A percentile compares a stretch with the other conserved stretches of the same genome.
phyloP scores from a whole-genome alignment of 129 eudicot genomes.

The Artemisia annua region DNA sequence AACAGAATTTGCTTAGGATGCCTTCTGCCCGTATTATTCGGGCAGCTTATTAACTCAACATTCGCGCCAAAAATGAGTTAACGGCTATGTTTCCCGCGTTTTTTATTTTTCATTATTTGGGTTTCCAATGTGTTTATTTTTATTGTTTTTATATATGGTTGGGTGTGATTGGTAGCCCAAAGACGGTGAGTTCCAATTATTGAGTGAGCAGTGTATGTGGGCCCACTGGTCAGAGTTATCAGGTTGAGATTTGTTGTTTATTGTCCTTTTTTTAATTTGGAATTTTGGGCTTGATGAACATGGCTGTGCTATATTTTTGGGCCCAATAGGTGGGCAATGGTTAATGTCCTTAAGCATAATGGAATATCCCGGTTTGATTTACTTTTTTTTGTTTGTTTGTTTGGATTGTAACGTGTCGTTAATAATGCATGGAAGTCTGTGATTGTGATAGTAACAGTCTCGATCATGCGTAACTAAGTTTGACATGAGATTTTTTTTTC shows the following conservation, averaged over 20 bases:
- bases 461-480: too few relatives aligned
- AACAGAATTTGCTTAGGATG: conserved; percentile 33
- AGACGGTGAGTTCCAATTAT: conserved; percentile 28
- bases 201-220: conserved; percentile 25
- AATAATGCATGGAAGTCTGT: too few relatives aligned
- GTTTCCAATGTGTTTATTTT: conserved; percentile 27
- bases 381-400: too few relatives aligned
- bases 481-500: too few relatives aligned
- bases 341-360: too few relatives aligned
- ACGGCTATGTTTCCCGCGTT: conserved; percentile 80
- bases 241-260: neutral
- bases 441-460: too few relatives aligned
- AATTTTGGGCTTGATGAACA: conserved; percentile 24
- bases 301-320: too few relatives aligned
- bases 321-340: too few relatives aligned
- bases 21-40: conserved; percentile 53
- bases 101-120: neutral
- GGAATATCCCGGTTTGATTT: too few relatives aligned
- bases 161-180: conserved; percentile 26
- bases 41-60: conserved; percentile 35
- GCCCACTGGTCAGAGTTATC: conserved; percentile 23
- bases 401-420: too few relatives aligned
- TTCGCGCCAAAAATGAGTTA: conserved; percentile 41
- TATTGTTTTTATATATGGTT: neutral
- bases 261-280: conserved; percentile 6